Evolutionary conservation across 352 stramenopile species (phyloP).

Genomic region (Phytophthora nicotianae): DNA sequence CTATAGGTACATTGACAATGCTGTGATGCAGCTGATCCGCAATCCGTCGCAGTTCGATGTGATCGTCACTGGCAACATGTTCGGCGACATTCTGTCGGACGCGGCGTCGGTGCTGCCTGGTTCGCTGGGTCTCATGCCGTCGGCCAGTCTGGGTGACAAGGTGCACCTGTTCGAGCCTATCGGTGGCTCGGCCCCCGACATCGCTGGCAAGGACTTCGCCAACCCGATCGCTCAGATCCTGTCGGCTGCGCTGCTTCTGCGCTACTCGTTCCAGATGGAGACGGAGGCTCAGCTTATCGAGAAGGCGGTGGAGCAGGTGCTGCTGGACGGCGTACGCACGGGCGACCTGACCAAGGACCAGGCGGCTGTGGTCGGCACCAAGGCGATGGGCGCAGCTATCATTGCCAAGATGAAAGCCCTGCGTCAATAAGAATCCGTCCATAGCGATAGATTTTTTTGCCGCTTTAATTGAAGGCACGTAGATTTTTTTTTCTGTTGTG

Average conservation of each 20-base stretch:
- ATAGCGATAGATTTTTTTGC: constrained; percentile 22
- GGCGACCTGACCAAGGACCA: constrained; percentile 80
- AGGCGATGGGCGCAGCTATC: constrained; percentile 81
- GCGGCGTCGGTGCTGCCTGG: constrained; percentile 97
- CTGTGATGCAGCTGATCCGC: constrained; percentile 98
- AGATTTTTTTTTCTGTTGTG: constrained; percentile 22
- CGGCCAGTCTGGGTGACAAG: constrained; percentile 92
- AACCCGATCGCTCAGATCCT: constrained; percentile 99
- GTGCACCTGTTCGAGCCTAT: constrained; percentile 98
- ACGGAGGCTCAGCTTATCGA: constrained; percentile 83
- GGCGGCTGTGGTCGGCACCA: constrained; percentile 61
- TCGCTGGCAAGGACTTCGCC: constrained; percentile 96
- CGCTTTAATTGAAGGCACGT: constrained; percentile 16
- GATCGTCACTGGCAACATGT: constrained; percentile 99
- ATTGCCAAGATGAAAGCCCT: constrained; percentile 78
- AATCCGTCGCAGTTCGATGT: constrained; percentile 99
- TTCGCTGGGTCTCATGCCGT: constrained; percentile 98
- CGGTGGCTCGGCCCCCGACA: constrained; percentile 98
- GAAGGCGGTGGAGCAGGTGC: constrained; percentile 78
- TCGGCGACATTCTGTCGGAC: constrained; percentile 99
- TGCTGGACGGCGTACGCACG: constrained; percentile 86
- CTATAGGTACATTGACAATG: constrained; percentile 99
- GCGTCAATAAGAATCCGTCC: constrained; percentile 28
- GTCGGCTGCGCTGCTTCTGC: constrained; percentile 96
- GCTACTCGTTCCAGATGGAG: constrained; percentile 92